These are phyloP conservation scores for Panus rudis DNA, from an alignment of 768 basidiomycete species.

Conservation along the genomic window DNA sequence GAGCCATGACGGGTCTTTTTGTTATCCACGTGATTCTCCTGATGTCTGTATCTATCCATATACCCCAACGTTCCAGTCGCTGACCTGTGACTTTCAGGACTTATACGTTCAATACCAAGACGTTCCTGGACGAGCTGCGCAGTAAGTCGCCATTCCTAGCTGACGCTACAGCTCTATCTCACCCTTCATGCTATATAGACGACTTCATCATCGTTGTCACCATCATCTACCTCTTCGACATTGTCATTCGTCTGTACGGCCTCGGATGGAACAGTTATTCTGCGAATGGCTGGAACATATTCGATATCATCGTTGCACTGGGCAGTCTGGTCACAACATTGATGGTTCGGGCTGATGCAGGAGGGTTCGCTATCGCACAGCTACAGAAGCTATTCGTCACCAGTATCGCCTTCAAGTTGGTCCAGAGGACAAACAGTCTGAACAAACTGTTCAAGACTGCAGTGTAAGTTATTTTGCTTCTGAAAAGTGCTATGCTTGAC, in stretches of 20 bases:
- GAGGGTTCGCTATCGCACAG: constrained; percentile 50
- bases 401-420: constrained; percentile 88
- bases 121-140: constrained; percentile 45
- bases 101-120: constrained; percentile 57
- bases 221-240: constrained; percentile 69
- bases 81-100: constrained; percentile 45
- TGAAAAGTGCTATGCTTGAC: not conserved
- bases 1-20: constrained; percentile 72
- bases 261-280: constrained; percentile 79
- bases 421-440: constrained; percentile 78
- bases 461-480: constrained; percentile 47
- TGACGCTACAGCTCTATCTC: not conserved
- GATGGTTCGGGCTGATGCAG: constrained; percentile 49
- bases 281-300: constrained; percentile 93
- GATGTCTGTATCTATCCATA: constrained; percentile 45
- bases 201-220: constrained; percentile 71
- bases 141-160: constrained; percentile 35
- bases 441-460: constrained; percentile 97
- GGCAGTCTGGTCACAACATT: constrained; percentile 84
- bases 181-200: constrained; percentile 36
- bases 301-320: constrained; percentile 72
- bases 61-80: constrained; percentile 2
- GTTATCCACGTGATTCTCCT: constrained; percentile 75
- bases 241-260: constrained; percentile 70
- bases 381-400: constrained; percentile 90